Base-by-base conservation (phyloP, 768 basidiomycete genomes). In the Phanerochaete carnosa region DNA sequence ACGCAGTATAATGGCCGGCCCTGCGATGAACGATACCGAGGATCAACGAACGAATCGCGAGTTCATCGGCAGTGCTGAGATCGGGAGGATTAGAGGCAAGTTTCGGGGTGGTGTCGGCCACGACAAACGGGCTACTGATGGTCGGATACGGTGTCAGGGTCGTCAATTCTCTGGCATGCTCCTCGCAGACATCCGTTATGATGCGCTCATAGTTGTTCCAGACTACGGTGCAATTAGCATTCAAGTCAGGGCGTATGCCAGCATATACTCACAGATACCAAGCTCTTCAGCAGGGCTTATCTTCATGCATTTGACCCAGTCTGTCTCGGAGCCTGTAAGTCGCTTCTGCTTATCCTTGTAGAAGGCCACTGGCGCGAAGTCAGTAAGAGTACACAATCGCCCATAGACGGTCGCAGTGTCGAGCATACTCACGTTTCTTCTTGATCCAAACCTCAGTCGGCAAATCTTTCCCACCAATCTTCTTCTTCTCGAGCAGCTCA, bases 141-240 rank as follows among this genome's bases (percentile, higher is more conserved):
- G 66, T 63, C 1, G 78, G 65, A 1, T 74, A 71, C 0, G 88
- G 88, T 0, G 82, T 77, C 25, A 89, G 70, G 1, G 74, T 63
- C 15, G 76, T 66, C 62, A 87, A 78, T 30, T 83, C 80, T n/a
- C 73, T 64, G 57, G 92, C 84, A 61, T 90, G 88, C 0, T 78
- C 79, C 62, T 80, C 68, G 0, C 89, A 88, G 13, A 84, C 78
- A 1, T 72, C 71, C 19, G 76, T 73, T 7, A 78, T 75, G 46
- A 90, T 80, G 3, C 88, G 83, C n/a, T 81, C 70, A 68, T 91
- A 87, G 0, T 80, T 86, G 67, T 92, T 93, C 90, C 91, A 92
- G 73, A 92, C 89, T 90, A 58, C 15, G 13, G 30, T 16, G 49
- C 33, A 1, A 12, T 53, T 23, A 6, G 35, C 61, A 56, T 2